Evolutionary conservation across 2,329 filamentous ascomycete genomes (phyloP), one percentile per base, ranked within the genome.

Genomic region (Botryosphaeria dothidea): DNA sequence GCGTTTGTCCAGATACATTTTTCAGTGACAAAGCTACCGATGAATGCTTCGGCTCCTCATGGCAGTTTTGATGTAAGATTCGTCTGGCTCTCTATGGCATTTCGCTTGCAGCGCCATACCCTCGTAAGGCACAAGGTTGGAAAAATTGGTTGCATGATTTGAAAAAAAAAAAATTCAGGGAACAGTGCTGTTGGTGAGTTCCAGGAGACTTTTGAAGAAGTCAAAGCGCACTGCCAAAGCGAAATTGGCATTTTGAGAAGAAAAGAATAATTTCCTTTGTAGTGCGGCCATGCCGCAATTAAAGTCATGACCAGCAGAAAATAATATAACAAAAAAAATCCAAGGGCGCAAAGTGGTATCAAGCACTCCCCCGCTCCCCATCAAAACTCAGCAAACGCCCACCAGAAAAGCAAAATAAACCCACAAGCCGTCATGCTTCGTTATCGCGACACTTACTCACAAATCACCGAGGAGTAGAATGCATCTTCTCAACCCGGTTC

Each of bases 311-410:
- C 4, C n/a, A 48, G 15, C n/a, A 45, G 27, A 23, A 36, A 48
- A 23, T 17, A 48, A 4, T 49, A 34, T 34, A 54, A 5, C 31
- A 54, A 17, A 15, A n/a, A 17, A 25, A 1, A 17, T n/a, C 48
- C 36, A 15, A 54, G 61, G 49, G 29, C 19, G 56, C 21, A 45
- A 25, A 29, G 36, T 63, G 61, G 61, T 63, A 63, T 63, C 61
- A 46, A 45, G 11, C 56, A 60, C n/a, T 21, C 41, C 41, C 41
- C 56, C 27, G 38, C 25, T 25, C 58, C 17, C 15, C 15, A 51
- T 15, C 25, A 54, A 23, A 9, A n/a, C 34, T 8, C 13, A 51
- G n/a, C 49, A 41, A 46, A 38, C 36, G 36, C 25, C 41, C 15
- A 9, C 34, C 38, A 34, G 19, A 63, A 54, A 54, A 31, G 29